Evolutionary conservation across 2,329 filamentous ascomycete genomes (phyloP), one percentile per base, ranked within the genome.

Genomic region (Bimuria novae-zelandiae): DNA sequence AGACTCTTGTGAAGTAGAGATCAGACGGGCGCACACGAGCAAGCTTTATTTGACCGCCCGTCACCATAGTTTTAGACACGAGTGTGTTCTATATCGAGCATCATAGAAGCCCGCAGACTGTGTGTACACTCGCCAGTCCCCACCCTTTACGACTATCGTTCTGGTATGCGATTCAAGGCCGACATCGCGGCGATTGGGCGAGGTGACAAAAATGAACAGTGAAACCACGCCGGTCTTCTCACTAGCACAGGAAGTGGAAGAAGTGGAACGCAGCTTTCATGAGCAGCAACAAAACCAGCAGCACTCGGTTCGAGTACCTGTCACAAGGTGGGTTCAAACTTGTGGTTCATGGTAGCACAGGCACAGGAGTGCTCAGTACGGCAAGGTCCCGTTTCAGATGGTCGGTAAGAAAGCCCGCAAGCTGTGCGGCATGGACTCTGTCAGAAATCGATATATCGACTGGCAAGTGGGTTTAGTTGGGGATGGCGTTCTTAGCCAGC

Each of bases 321-420:
- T 17, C 23, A 37, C 46, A 23, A 23, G 14, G 29, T 27, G 35
- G 45, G 30, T 41, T 46, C 44, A 44, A 42, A 48, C 42, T 16
- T 44, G 35, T 43, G 50, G n/a, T 39, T 47, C 43, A 36, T n/a
- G 37, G 43, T 41, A 25, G 43, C 50, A 46, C 49, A 52, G 41
- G 43, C 49, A 40, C 23, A 35, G 29, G 32, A 36, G 44, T 5
- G 44, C 44, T 19, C 44, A 36, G 22, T 47, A 37, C 32, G 33
- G 37, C 11, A 33, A 22, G 23, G 37, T 23, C 25, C 23, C 36
- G 46, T 49, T 49, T 40, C 36, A 41, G 23, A n/a, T 40, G 14
- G 6, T 12, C 29, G 35, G 29, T 40, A 42, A 25, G 27, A 41
- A 23, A 19, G 32, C 11, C 10, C 12, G 17, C 6, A n/a, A 45